phyloP scores from a whole-genome alignment of 495 filamentous ascomycete genomes.

The Paragyromitra xinjiangensis region DNA sequence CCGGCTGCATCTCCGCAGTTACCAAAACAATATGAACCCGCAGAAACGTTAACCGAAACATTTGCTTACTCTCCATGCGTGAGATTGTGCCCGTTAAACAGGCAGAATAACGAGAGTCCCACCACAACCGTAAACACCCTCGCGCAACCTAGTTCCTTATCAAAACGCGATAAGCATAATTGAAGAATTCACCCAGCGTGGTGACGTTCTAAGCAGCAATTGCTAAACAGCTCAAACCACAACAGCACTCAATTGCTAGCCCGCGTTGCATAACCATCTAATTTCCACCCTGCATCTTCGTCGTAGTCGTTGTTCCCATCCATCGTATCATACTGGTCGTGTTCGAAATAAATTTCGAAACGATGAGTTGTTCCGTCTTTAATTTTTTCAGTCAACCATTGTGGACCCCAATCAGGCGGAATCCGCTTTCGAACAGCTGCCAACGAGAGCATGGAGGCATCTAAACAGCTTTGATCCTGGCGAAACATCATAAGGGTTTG shows the following conservation, averaged over 20 bases:
- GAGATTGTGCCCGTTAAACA: conserved; percentile 52
- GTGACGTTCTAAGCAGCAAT: conserved; percentile 49
- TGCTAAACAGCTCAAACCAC: conserved; percentile 53
- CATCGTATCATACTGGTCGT: conserved; percentile 55
- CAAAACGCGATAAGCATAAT: conserved; percentile 51
- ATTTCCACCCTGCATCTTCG: conserved; percentile 56
- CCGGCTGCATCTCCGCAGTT: conserved; percentile 49
- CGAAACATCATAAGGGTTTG: conserved; percentile 47
- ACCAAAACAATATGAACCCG: conserved; percentile 50
- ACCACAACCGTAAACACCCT: conserved; percentile 28
- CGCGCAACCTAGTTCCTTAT: conserved; percentile 35
- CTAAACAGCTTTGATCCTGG: conserved; percentile 46
- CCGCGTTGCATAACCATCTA: conserved; percentile 55
- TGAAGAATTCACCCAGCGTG: conserved; percentile 48
- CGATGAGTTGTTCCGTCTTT: conserved; percentile 56
- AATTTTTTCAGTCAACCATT: conserved; percentile 47
- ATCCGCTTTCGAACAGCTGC: conserved; percentile 38
- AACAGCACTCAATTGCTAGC: conserved; percentile 55
- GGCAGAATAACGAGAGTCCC: conserved; percentile 50
- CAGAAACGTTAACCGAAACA: conserved; percentile 52
- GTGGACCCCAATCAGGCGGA: conserved; percentile 44
- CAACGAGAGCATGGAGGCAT: conserved; percentile 48
- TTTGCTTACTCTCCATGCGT: conserved; percentile 46
- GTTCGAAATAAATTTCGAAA: conserved; percentile 55
- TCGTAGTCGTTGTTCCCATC: conserved; percentile 56